Percentiles rank a stretch among this genome's conserved stretches.
phyloP scores from a whole-genome alignment of 108 stramenopile species.

The Parietichytrium sp. region DNA sequence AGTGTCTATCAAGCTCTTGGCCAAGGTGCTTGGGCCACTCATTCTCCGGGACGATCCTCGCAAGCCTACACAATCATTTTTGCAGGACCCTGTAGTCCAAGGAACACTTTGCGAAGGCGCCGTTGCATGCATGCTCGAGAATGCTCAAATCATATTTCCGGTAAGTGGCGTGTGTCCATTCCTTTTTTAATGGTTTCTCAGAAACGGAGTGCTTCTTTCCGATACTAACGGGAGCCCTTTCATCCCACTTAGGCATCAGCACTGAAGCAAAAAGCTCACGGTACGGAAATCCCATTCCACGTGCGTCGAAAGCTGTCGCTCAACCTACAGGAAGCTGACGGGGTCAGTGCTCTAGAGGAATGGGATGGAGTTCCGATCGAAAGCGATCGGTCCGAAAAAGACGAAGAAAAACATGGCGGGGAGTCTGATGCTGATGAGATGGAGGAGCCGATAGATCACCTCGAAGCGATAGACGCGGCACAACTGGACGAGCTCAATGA shows the following conservation, averaged over 20 bases:
- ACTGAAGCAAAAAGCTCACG: background rate
- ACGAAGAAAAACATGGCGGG: too few species aligned
- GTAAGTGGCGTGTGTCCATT: too few species aligned
- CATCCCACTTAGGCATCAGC: too few species aligned
- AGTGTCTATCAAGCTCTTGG: background rate
- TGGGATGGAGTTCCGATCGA: too few species aligned
- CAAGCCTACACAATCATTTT: background rate
- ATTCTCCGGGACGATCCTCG: background rate
- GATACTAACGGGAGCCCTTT: too few species aligned
- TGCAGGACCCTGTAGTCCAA: background rate
- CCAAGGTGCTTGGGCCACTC: background rate
- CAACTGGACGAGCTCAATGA: too few species aligned
- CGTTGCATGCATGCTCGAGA: background rate
- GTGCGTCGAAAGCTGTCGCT: background rate
- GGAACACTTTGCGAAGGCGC: background rate
- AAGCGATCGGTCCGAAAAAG: too few species aligned
- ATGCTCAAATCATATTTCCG: background rate
- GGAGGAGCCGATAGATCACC: too few species aligned
- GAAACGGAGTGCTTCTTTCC: too few species aligned
- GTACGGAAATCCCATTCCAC: background rate
- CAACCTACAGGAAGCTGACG: background rate
- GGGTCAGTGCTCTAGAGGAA: background rate
- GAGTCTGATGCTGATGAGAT: too few species aligned
- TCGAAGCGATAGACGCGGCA: too few species aligned
- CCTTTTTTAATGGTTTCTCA: too few species aligned